Evolutionary conservation across 2,329 filamentous ascomycete genomes (phyloP).

Genomic region (Talaromyces funiculosus): DNA sequence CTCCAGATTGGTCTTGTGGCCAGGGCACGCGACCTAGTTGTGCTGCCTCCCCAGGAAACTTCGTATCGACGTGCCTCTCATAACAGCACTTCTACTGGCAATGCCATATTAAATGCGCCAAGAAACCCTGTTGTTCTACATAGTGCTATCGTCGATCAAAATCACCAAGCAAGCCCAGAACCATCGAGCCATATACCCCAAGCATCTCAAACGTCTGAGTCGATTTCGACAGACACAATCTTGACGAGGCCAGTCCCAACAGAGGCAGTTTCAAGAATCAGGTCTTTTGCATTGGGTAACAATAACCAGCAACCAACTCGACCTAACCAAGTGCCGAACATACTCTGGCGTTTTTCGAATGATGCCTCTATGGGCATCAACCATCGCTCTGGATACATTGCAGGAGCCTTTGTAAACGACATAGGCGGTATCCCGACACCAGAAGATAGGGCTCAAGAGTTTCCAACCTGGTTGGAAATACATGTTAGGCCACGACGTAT

Average conservation of each 20-base stretch:
- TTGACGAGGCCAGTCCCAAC: background rate
- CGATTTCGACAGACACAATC: background rate
- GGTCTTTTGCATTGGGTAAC: slow-evolving; percentile 6
- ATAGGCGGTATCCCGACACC: slow-evolving; percentile 14
- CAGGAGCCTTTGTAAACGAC: slow-evolving; percentile 22
- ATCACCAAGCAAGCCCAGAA: background rate
- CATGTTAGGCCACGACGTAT: slow-evolving; percentile 23
- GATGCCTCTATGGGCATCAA: slow-evolving; percentile 29
- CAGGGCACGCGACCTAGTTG: slow-evolving; percentile 1
- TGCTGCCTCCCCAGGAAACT: background rate
- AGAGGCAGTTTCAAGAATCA: background rate
- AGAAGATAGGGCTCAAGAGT: slow-evolving; percentile 14
- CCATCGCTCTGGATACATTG: slow-evolving; percentile 18
- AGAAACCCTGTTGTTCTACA: background rate
- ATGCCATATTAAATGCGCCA: background rate
- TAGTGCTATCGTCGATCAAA: background rate
- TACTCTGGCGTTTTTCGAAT: slow-evolving; percentile 33
- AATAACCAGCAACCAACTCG: background rate
- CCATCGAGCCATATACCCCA: background rate
- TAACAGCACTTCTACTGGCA: background rate
- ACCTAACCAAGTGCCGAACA: slow-evolving; percentile 18
- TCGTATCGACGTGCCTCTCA: background rate
- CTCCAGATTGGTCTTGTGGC: background rate
- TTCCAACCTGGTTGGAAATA: slow-evolving; percentile 18
- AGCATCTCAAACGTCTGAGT: background rate